Percentiles rank a stretch among this genome's conserved stretches.
phyloP scores from a whole-genome alignment of 208 protist genomes.

The Leishmania mexicana region DNA sequence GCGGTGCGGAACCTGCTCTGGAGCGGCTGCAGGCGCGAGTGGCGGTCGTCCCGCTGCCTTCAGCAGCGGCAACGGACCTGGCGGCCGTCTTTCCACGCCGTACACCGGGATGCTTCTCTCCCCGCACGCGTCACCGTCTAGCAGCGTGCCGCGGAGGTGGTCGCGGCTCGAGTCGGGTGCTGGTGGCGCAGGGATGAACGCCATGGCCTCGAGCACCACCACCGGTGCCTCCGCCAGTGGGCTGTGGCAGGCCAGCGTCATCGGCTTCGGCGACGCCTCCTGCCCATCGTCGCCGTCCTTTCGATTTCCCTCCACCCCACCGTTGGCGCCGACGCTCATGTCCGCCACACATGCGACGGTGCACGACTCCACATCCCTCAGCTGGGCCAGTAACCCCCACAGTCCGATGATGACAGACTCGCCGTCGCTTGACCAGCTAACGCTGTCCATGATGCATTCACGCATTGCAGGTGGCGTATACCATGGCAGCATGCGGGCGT shows the following conservation, averaged over 20 bases:
- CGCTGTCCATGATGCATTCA: slow-evolving; percentile 12
- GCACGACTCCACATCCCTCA: neutral
- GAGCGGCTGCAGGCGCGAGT: neutral
- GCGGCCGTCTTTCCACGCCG: slow-evolving; percentile 16
- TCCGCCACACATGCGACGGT: neutral
- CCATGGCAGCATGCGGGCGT: neutral
- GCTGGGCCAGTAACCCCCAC: neutral
- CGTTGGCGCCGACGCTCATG: neutral
- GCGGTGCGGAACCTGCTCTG: neutral
- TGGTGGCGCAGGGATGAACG: neutral
- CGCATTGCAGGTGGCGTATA: neutral
- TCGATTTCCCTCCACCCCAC: slow-evolving; percentile 24
- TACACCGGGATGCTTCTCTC: neutral
- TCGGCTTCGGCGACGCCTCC: slow-evolving; percentile 12
- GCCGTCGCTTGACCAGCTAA: slow-evolving; percentile 17
- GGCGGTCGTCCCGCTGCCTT: slow-evolving; percentile 1
- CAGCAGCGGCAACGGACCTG: slow-evolving; percentile 11
- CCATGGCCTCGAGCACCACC: neutral
- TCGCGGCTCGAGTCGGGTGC: slow-evolving; percentile 9
- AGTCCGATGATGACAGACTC: slow-evolving; percentile 15
- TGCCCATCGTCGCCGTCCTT: neutral
- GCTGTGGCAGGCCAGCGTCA: slow-evolving; percentile 8
- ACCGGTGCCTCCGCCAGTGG: slow-evolving; percentile 9
- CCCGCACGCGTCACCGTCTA: neutral
- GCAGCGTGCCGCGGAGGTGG: neutral